phyloP scores from a whole-genome alignment of 139 green algal species.

The Spirogloea muscicola region DNA sequence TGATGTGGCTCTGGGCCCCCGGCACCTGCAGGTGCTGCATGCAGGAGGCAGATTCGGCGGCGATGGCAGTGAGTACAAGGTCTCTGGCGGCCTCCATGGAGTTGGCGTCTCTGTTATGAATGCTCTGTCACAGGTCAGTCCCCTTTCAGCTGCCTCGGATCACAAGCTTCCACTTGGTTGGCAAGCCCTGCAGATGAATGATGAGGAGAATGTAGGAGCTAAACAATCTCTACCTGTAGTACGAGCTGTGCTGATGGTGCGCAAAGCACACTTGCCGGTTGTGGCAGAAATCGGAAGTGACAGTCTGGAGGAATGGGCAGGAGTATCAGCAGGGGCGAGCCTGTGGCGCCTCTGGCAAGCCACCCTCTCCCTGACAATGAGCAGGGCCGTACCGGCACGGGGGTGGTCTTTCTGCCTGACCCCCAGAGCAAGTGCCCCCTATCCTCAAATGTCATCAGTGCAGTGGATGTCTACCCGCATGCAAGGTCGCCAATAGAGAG shows the following conservation, averaged over 20 bases:
- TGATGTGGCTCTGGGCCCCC: too few species aligned
- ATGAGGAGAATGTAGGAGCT: too few species aligned
- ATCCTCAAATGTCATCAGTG: too few species aligned
- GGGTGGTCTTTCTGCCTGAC: constrained; percentile 83
- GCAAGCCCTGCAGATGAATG: too few species aligned
- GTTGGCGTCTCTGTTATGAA: constrained; percentile 94
- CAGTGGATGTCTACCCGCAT: too few species aligned
- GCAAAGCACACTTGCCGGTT: too few species aligned
- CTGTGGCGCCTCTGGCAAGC: constrained; percentile 25
- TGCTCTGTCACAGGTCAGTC: constrained; percentile 68
- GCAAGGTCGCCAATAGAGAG: too few species aligned
- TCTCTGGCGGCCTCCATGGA: constrained; percentile 89
- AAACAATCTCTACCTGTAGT: too few species aligned
- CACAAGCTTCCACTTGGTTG: too few species aligned
- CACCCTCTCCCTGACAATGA: background rate
- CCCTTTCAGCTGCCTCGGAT: too few species aligned
- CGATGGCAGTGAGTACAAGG: constrained; percentile 65
- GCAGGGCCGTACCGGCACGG: constrained; percentile 53
- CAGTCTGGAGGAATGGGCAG: constrained; percentile 60
- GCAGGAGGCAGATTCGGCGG: constrained; percentile 95
- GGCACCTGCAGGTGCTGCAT: constrained; percentile 70
- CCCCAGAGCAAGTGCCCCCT: too few species aligned
- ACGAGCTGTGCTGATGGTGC: too few species aligned
- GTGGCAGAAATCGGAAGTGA: constrained; percentile 61
- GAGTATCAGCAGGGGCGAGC: constrained; percentile 67